A percentile compares a stretch with the other conserved stretches of the same genome.
Evolutionary conservation across 2,329 filamentous ascomycete genomes (phyloP).

Genomic region (Exophiala sideris): DNA sequence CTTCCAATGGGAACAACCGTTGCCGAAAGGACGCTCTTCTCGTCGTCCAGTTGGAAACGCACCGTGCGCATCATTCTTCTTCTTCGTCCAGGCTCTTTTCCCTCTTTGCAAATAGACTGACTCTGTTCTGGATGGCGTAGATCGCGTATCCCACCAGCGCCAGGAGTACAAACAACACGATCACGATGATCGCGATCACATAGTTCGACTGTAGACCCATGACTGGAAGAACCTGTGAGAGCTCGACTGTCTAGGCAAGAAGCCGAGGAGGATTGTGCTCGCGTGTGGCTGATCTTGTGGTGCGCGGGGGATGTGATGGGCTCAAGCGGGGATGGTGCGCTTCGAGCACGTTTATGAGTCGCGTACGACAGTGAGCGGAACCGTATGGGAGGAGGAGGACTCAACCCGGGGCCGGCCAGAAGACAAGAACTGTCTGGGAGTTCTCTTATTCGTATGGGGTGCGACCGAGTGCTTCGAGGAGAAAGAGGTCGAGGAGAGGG

Average conservation of each 20-base stretch:
- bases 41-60: slow-evolving; percentile 19
- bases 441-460: slow-evolving; percentile 21
- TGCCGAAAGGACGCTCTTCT: background rate
- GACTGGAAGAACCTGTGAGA: background rate
- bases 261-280: slow-evolving; percentile 4
- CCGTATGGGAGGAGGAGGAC: slow-evolving; percentile 26
- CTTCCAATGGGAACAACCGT: slow-evolving; percentile 4
- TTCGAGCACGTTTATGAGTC: slow-evolving; percentile 8
- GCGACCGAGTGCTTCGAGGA: slow-evolving; percentile 20
- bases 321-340: slow-evolving; percentile 3
- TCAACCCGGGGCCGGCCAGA: slow-evolving; percentile 24
- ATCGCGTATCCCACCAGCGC: slow-evolving; percentile 39
- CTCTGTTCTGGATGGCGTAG: slow-evolving; percentile 35
- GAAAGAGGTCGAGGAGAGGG: slow-evolving; percentile 11
- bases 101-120: slow-evolving; percentile 31
- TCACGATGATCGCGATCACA: slow-evolving; percentile 50
- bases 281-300: slow-evolving; percentile 1
- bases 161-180: slow-evolving; percentile 47
- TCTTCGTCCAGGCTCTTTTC: slow-evolving; percentile 32
- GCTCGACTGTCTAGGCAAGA: background rate
- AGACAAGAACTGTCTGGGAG: slow-evolving; percentile 26
- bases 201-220: slow-evolving; percentile 45
- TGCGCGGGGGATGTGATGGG: background rate
- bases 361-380: slow-evolving; percentile 18
- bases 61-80: slow-evolving; percentile 23